phyloP scores from a whole-genome alignment of 1,139 yeast genomes.

The Sugiyamaella xylanicola region DNA sequence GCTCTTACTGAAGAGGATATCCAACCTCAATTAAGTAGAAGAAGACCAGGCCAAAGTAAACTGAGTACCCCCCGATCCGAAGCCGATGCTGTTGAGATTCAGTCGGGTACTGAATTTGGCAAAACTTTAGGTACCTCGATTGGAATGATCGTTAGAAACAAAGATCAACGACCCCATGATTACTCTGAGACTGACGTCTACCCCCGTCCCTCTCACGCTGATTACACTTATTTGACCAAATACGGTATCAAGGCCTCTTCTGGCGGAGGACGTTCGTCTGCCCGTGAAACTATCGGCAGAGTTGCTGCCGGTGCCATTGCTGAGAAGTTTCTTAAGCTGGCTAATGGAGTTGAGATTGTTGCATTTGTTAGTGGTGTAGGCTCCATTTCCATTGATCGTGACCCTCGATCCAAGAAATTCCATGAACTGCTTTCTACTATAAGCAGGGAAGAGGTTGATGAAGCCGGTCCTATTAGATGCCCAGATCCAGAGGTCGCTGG shows the following conservation, averaged over 20 bases:
- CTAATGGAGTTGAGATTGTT: slow-evolving; percentile 86
- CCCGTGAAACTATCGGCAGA: slow-evolving; percentile 97
- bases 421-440: slow-evolving; percentile 67
- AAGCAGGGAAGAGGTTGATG: slow-evolving; percentile 87
- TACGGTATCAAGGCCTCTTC: slow-evolving; percentile 92
- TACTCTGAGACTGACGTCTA: slow-evolving; percentile 91
- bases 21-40: slow-evolving; percentile 92
- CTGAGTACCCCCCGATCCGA: slow-evolving; percentile 93
- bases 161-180: slow-evolving; percentile 96
- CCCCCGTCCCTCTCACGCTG: slow-evolving; percentile 99
- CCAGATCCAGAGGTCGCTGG: slow-evolving; percentile 76
- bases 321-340: slow-evolving; percentile 77
- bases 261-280: slow-evolving; percentile 97
- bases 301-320: slow-evolving; percentile 99
- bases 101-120: slow-evolving; percentile 92
- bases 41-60: slow-evolving; percentile 97
- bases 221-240: slow-evolving; percentile 85
- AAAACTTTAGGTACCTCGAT: slow-evolving; percentile 93
- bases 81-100: slow-evolving; percentile 88
- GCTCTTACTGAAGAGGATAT: slow-evolving; percentile 80
- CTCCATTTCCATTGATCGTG: slow-evolving; percentile 69
- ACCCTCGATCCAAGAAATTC: slow-evolving; percentile 65
- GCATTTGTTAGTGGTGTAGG: slow-evolving; percentile 96
- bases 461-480: slow-evolving; percentile 87
- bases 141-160: slow-evolving; percentile 87